Conservation (phyloP, 805 yeast species). For the Wickerhamiella parazyma region DNA sequence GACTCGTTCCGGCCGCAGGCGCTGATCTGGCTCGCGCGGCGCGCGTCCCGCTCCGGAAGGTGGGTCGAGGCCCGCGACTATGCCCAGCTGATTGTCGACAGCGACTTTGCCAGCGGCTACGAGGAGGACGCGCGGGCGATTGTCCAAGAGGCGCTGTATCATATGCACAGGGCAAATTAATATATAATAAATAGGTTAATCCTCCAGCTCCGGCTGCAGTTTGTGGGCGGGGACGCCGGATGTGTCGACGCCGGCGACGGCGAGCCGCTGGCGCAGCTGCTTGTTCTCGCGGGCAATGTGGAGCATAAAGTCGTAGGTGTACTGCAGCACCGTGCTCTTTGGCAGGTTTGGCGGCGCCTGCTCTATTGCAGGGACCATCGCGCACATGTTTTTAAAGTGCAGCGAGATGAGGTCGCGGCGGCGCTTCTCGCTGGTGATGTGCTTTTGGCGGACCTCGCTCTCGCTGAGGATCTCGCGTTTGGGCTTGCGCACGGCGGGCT, state of each 20-base stretch:
- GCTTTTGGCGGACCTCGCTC: slow-evolving; percentile 29
- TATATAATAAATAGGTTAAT: neutral
- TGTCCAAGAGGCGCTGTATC: slow-evolving; percentile 58
- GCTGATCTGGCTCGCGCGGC: slow-evolving; percentile 70
- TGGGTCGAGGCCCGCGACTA: slow-evolving; percentile 58
- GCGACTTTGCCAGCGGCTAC: slow-evolving; percentile 64
- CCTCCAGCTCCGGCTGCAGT: slow-evolving; percentile 3
- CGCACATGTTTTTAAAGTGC: slow-evolving; percentile 27
- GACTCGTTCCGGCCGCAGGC: slow-evolving; percentile 64
- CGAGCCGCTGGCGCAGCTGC: slow-evolving; percentile 17
- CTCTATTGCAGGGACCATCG: slow-evolving; percentile 25
- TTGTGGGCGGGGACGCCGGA: slow-evolving; percentile 10
- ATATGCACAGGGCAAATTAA: neutral
- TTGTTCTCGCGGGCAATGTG: slow-evolving; percentile 20
- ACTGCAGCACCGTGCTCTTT: slow-evolving; percentile 21
- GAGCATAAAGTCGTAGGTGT: slow-evolving; percentile 20
- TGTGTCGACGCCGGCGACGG: slow-evolving; percentile 15
- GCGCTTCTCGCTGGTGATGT: slow-evolving; percentile 29
- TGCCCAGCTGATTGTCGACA: slow-evolving; percentile 33
- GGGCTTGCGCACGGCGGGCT: too few relatives aligned
- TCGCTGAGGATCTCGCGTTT: slow-evolving; percentile 22
- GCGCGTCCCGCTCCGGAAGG: slow-evolving; percentile 41
- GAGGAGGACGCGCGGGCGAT: slow-evolving; percentile 81
- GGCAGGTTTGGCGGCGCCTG: slow-evolving; percentile 13
- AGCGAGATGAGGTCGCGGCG: slow-evolving; percentile 29